These are phyloP conservation scores for Chaetomium sp. DNA, from an alignment of 2,329 filamentous ascomycete genomes.

Conservation along the genomic window DNA sequence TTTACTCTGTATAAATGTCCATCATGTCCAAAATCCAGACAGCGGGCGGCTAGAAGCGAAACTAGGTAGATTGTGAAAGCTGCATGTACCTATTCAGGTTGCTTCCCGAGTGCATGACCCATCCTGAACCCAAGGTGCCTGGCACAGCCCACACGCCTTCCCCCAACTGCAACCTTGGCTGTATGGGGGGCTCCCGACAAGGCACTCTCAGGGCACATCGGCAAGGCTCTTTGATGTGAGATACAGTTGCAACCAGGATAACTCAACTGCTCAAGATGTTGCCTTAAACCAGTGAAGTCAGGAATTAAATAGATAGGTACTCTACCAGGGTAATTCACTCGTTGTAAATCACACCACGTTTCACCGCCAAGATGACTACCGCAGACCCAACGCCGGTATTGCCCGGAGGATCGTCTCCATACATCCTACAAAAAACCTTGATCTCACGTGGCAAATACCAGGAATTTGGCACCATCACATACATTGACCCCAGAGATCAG, in stretches of 20 bases:
- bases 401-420: not conserved
- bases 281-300: not conserved
- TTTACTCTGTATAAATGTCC: no score
- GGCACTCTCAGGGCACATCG: not conserved
- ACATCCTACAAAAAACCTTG: not conserved
- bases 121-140: no score
- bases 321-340: not conserved
- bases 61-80: no score
- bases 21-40: no score
- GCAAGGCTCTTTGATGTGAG: not conserved
- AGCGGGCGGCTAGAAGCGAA: no score
- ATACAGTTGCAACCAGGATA: not conserved
- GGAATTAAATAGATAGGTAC: no score
- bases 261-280: not conserved
- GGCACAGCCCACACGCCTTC: no score
- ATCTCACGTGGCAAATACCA: not conserved
- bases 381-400: not conserved
- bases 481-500: not conserved
- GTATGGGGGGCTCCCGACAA: not conserved
- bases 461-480: not conserved
- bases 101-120: no score
- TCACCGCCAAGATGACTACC: not conserved
- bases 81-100: no score
- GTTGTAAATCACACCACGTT: not conserved
- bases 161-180: no score